Percentiles rank a stretch among this genome's conserved stretches.
Evolutionary conservation across 192 early-diverging fungal species (phyloP).

Genomic region (Entomortierella chlamydospora): DNA sequence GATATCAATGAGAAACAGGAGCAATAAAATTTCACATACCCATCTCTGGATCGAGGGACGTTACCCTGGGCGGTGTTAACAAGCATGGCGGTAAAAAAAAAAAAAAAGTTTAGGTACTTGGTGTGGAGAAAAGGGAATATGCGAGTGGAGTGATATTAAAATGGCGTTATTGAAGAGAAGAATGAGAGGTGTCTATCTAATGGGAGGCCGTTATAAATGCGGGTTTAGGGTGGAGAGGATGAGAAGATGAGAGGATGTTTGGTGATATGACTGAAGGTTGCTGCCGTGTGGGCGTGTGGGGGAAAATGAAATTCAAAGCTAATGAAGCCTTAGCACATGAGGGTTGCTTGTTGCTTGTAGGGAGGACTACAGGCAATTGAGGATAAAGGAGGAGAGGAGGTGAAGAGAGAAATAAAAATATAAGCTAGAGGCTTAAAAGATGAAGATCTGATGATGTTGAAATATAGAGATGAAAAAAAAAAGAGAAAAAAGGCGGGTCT

Average conservation of each 20-base stretch:
- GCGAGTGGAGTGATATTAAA: neutral
- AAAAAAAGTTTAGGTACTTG: too few relatives aligned
- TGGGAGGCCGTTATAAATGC: too few relatives aligned
- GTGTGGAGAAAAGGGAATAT: neutral
- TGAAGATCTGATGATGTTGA: neutral
- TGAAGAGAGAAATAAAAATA: constrained; percentile 7
- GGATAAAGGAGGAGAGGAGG: constrained; percentile 14
- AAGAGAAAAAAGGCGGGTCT: neutral
- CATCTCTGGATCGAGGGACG: constrained; percentile 24
- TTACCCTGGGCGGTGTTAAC: constrained; percentile 36
- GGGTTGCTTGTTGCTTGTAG: neutral
- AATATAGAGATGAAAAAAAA: constrained; percentile 23
- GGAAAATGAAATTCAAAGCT: neutral
- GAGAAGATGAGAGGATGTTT: neutral
- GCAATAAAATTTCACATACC: constrained; percentile 29
- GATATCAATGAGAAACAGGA: neutral
- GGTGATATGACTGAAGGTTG: neutral
- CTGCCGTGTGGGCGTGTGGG: constrained; percentile 53
- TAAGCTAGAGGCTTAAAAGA: too few relatives aligned
- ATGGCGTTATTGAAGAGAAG: neutral
- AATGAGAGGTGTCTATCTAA: neutral
- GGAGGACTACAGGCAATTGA: constrained; percentile 2
- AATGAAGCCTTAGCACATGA: neutral
- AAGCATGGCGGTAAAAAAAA: constrained; percentile 19
- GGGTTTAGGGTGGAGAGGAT: too few relatives aligned